phyloP scores from a whole-genome alignment of 2,329 filamentous ascomycete species.

The Penicillium decumbens region DNA sequence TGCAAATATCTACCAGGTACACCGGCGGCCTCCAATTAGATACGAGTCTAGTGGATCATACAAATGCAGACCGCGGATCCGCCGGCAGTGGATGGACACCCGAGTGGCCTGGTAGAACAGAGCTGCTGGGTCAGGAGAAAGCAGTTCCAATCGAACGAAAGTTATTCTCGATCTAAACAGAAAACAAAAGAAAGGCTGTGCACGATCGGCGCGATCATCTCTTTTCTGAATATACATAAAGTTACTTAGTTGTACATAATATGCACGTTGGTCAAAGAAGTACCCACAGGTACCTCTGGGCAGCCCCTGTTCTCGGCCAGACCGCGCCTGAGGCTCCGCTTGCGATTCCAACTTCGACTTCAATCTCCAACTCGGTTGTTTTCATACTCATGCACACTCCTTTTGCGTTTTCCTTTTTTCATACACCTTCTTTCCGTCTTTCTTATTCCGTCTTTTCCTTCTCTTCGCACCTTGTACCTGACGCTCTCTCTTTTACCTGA shows the following conservation, averaged over 20 bases:
- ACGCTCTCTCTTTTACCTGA: background rate
- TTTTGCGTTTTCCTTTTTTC: slow-evolving; percentile 13
- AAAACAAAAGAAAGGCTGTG: background rate
- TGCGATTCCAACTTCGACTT: slow-evolving; percentile 16
- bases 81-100: slow-evolving; percentile 9
- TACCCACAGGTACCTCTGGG: slow-evolving; percentile 2
- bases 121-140: slow-evolving; percentile 5
- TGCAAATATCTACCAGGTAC: background rate
- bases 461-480: slow-evolving; percentile 1
- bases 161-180: background rate
- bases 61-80: slow-evolving; percentile 15
- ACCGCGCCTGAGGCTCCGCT: slow-evolving; percentile 24
- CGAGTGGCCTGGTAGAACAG: slow-evolving; percentile 8
- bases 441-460: slow-evolving; percentile 2
- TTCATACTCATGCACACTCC: slow-evolving; percentile 10
- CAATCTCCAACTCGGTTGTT: slow-evolving; percentile 11
- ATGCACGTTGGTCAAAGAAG: background rate
- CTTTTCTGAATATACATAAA: background rate
- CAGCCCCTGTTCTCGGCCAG: slow-evolving; percentile 23
- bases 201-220: slow-evolving; percentile 2
- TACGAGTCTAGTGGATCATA: background rate
- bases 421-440: slow-evolving; percentile 12
- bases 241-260: background rate
- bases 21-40: background rate
- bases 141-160: slow-evolving; percentile 2